Evolutionary conservation across 805 yeast genomes (phyloP).

Genomic region (Starmerella potacharoeniae): DNA sequence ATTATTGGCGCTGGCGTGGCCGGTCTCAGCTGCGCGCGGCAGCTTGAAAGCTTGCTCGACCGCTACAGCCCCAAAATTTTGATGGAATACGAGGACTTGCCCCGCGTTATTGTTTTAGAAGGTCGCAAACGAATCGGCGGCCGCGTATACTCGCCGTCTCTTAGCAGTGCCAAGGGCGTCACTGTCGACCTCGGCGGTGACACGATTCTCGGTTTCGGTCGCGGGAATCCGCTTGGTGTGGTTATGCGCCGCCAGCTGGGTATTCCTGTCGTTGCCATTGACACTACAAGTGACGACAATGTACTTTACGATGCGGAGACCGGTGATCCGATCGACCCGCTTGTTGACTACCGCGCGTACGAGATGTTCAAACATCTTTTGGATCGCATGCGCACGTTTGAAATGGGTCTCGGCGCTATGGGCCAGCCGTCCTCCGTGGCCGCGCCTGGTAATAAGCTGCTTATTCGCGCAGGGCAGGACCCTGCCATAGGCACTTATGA

Average conservation of each 20-base stretch:
- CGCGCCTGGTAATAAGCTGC: conserved; percentile 31
- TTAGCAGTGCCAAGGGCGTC: conserved; percentile 14
- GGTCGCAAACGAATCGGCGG: conserved; percentile 35
- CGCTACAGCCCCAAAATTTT: conserved; percentile 26
- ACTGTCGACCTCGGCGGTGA: conserved; percentile 34
- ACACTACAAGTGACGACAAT: conserved; percentile 21
- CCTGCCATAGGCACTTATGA: conserved; percentile 28
- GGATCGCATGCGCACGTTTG: conserved; percentile 29
- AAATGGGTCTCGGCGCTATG: conserved; percentile 24
- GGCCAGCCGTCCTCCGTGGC: conserved; percentile 14
- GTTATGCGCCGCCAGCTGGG: conserved; percentile 33
- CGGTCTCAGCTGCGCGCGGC: conserved; percentile 93
- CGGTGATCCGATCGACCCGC: conserved; percentile 26
- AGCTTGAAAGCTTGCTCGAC: conserved; percentile 55
- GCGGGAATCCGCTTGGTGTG: conserved; percentile 34
- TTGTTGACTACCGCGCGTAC: conserved; percentile 27
- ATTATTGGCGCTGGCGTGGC: conserved; percentile 96
- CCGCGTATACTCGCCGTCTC: conserved; percentile 30
- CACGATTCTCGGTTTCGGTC: conserved; percentile 32
- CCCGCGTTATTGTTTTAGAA: conserved; percentile 32
- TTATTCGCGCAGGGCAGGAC: conserved; percentile 31
- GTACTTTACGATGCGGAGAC: conserved; percentile 29
- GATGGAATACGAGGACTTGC: conserved; percentile 32
- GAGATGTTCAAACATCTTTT: conserved; percentile 30
- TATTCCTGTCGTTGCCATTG: conserved; percentile 30